Evolutionary conservation across 306 rosid species (phyloP).

Genomic region (Urtica urens): DNA sequence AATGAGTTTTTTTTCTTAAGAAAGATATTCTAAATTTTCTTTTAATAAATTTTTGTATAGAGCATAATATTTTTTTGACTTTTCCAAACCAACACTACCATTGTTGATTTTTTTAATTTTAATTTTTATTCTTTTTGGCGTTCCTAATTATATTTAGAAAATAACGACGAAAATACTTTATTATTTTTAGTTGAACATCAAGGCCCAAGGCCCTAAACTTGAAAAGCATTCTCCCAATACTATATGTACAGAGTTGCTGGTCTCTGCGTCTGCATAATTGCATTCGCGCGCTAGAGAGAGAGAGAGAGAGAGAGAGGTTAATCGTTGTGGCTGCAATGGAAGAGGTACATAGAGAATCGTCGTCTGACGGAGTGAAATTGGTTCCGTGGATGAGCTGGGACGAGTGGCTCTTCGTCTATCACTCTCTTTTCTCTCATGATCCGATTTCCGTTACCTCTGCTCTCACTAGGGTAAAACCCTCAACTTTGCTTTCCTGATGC

Average conservation of each 20-base stretch:
- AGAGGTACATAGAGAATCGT: constrained; percentile 7
- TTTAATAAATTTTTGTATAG: no score
- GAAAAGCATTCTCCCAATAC: no score
- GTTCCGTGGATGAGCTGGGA: constrained; percentile 93
- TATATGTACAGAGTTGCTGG: background rate
- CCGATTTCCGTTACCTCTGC: constrained; percentile 46
- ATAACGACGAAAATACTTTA: no score
- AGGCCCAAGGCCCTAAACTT: no score
- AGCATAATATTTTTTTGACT: no score
- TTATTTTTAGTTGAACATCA: no score
- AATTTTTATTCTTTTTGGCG: no score
- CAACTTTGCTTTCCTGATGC: background rate
- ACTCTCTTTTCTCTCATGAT: constrained; percentile 59
- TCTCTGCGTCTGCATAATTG: background rate
- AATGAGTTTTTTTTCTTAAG: no score
- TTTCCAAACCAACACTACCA: no score
- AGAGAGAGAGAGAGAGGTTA: background rate
- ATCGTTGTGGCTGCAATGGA: constrained; percentile 4
- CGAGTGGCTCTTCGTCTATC: constrained; percentile 70
- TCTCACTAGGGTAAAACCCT: constrained; percentile 40
- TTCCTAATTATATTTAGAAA: no score
- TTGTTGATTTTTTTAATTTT: no score
- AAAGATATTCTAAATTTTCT: no score
- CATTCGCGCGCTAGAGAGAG: background rate
- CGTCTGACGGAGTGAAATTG: constrained; percentile 30